Evolutionary conservation across 768 basidiomycete genomes (phyloP).

Genomic region (Kwoniella europaea): DNA sequence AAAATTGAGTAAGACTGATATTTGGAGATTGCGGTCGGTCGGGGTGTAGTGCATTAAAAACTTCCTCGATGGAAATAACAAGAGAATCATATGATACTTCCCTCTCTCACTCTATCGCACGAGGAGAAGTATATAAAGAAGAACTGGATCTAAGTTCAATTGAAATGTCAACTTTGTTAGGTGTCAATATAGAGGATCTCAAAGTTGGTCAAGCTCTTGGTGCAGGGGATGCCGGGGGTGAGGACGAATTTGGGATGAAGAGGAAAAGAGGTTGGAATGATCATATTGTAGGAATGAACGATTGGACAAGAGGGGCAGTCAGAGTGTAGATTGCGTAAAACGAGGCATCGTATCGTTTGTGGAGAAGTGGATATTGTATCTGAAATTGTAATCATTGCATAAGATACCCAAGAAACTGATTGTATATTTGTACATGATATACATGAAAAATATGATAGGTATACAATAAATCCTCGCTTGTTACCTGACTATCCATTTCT

Average conservation of each 20-base stretch:
- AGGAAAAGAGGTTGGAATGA: slow-evolving; percentile 48
- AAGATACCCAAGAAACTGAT: background rate
- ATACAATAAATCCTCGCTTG: background rate
- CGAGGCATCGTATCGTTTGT: too few species aligned
- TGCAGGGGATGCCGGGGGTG: background rate
- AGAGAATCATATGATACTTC: slow-evolving; percentile 84
- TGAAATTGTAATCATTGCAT: background rate
- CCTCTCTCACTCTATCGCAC: slow-evolving; percentile 10
- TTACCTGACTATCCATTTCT: too few species aligned
- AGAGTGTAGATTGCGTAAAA: background rate
- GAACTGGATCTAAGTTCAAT: slow-evolving; percentile 33
- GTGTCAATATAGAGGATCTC: slow-evolving; percentile 40
- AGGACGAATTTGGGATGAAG: slow-evolving; percentile 7
- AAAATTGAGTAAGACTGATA: background rate
- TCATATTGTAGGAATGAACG: slow-evolving; percentile 20
- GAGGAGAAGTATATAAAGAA: slow-evolving; percentile 59
- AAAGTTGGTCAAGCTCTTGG: slow-evolving; percentile 41
- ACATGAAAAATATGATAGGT: background rate
- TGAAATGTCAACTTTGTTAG: slow-evolving; percentile 36
- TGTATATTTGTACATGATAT: background rate
- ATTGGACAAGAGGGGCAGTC: slow-evolving; percentile 37
- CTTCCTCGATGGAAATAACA: slow-evolving; percentile 77
- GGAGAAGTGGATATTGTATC: too few species aligned
- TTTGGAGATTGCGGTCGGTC: background rate
- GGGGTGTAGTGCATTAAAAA: slow-evolving; percentile 73